phyloP scores from a whole-genome alignment of 129 eudicot species.

The Helichrysum umbraculigerum region DNA sequence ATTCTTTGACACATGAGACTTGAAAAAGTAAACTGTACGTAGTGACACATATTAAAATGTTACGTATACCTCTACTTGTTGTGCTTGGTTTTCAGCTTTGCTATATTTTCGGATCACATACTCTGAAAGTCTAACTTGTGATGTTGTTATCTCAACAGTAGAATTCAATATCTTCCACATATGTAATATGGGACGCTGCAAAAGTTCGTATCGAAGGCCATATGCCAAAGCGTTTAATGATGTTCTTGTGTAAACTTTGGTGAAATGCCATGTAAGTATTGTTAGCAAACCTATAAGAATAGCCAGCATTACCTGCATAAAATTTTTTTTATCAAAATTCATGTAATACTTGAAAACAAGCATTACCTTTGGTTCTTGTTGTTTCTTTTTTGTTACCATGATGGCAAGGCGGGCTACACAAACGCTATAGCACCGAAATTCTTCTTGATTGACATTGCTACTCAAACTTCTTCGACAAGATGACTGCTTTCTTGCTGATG shows the following conservation, averaged over 20 bases:
- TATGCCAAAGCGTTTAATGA: conserved; percentile 73
- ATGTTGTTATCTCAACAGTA: conserved; percentile 76
- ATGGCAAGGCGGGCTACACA: conserved; percentile 91
- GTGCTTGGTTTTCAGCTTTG: conserved; percentile 73
- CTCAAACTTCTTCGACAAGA: conserved; percentile 35
- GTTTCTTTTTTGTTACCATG: conserved; percentile 54
- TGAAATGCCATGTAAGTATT: conserved; percentile 90
- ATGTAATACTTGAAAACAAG: neutral
- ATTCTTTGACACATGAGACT: neutral
- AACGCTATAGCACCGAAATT: conserved; percentile 67
- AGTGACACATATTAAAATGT: neutral
- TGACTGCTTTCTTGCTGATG: conserved; percentile 39
- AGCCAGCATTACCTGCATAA: conserved; percentile 80
- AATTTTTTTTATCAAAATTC: neutral
- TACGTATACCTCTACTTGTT: conserved; percentile 76
- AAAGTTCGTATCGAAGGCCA: conserved; percentile 85
- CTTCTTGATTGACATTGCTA: conserved; percentile 56
- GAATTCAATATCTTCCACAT: conserved; percentile 95
- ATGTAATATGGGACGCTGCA: conserved; percentile 77
- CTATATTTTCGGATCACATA: conserved; percentile 66
- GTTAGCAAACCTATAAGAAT: conserved; percentile 87
- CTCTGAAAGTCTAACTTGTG: conserved; percentile 86
- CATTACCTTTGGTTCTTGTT: conserved; percentile 2
- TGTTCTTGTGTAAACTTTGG: conserved; percentile 80
- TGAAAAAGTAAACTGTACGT: neutral